Evolutionary conservation across 805 yeast species (phyloP).

Genomic region (Starmerella potacharoeniae): DNA sequence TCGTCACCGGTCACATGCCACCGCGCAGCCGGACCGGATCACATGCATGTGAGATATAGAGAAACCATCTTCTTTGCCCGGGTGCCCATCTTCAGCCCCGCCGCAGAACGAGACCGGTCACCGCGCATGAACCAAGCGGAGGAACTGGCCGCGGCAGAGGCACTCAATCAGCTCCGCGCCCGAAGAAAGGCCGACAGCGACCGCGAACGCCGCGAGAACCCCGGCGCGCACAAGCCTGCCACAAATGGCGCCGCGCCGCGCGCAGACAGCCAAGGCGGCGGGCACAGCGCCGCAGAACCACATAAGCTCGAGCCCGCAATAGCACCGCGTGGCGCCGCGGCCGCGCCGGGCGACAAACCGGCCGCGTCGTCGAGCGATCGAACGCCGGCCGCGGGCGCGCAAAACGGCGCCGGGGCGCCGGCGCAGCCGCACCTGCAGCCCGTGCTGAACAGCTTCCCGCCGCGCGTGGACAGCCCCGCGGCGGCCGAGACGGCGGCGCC

Average conservation of each 20-base stretch:
- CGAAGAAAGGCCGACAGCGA: not conserved
- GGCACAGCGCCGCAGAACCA: not conserved
- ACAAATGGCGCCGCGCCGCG: too few species aligned
- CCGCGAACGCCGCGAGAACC: not conserved
- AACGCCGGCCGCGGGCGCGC: not conserved
- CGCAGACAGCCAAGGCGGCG: not conserved
- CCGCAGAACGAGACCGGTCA: not conserved
- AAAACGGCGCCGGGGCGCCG: not conserved
- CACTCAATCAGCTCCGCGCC: conserved; percentile 20
- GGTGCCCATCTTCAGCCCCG: not conserved
- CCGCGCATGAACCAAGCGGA: conserved; percentile 8
- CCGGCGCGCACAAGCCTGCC: not conserved
- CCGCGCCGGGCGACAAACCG: not conserved
- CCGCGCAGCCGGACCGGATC: not conserved
- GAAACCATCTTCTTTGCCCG: not conserved
- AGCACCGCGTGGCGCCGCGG: not conserved
- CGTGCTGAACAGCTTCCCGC: not conserved
- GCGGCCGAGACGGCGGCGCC: conserved; percentile 6
- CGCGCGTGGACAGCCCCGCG: not conserved
- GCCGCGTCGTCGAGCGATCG: not conserved
- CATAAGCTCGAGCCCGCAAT: not conserved
- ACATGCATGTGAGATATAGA: not conserved
- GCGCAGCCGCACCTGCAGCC: not conserved
- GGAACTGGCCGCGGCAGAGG: conserved; percentile 23
- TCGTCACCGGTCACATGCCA: conserved; percentile 1